Evolutionary conservation across 495 filamentous ascomycete species (phyloP).

Genomic region (Penicillium argentinense): DNA sequence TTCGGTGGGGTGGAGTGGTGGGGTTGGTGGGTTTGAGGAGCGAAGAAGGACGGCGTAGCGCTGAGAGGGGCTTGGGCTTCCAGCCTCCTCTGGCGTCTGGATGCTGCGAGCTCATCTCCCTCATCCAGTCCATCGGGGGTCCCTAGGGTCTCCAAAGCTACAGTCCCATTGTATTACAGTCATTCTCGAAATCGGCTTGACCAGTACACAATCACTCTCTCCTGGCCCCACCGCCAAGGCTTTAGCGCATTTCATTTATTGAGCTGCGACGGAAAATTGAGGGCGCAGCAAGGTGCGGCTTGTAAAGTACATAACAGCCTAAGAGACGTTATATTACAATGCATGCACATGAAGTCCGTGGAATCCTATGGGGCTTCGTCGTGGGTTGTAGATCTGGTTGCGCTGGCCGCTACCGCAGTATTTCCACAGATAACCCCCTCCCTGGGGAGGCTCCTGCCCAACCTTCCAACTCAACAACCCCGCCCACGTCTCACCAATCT

Average conservation of each 20-base stretch:
- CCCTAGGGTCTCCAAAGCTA: too few relatives aligned
- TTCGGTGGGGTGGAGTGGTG: constrained; percentile 5
- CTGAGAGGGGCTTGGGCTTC: constrained; percentile 13
- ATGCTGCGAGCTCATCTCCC: constrained; percentile 6
- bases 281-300: not conserved
- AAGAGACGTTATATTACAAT: not conserved
- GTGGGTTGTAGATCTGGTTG: not conserved
- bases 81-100: constrained; percentile 1
- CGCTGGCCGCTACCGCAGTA: not conserved
- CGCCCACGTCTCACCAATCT: not conserved
- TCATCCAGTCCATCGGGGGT: too few relatives aligned
- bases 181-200: not conserved
- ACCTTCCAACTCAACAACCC: not conserved
- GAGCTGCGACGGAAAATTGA: not conserved
- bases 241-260: not conserved
- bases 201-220: not conserved
- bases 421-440: not conserved
- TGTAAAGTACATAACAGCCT: not conserved
- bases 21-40: constrained; percentile 10
- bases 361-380: not conserved
- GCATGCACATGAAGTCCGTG: not conserved
- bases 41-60: constrained; percentile 7
- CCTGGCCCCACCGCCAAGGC: not conserved
- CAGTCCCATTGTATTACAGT: too few relatives aligned
- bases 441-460: not conserved